phyloP scores from a whole-genome alignment of 495 filamentous ascomycete species.

The Staphylotrichum longicolle region DNA sequence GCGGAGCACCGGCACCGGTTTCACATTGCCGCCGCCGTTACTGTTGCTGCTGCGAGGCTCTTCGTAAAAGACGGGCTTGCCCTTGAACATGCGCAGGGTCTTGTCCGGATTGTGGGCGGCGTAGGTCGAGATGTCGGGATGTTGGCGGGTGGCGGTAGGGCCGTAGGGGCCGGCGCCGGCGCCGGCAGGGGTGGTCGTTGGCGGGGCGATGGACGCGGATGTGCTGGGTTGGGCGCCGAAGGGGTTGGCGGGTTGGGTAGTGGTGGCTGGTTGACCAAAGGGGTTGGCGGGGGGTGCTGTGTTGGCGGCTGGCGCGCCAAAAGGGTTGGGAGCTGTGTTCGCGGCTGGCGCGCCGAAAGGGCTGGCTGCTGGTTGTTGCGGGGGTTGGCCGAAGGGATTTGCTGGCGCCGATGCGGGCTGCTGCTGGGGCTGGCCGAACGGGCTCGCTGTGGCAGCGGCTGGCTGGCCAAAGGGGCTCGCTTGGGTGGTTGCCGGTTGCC shows the following conservation, averaged over 20 bases:
- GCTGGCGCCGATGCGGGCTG: slow-evolving; percentile 10
- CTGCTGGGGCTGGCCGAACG: background rate
- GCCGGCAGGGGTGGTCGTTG: slow-evolving; percentile 33
- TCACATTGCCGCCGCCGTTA: slow-evolving; percentile 6
- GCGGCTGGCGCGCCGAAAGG: slow-evolving; percentile 2
- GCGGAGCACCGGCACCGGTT: slow-evolving; percentile 35
- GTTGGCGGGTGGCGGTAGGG: slow-evolving; percentile 43
- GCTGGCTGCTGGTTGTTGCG: background rate
- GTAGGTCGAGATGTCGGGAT: slow-evolving; percentile 43
- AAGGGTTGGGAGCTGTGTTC: background rate
- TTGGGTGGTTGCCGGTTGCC: background rate
- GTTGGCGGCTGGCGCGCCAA: background rate
- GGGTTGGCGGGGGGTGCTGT: slow-evolving; percentile 7
- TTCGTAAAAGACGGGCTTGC: slow-evolving; percentile 41
- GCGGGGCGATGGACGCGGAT: slow-evolving; percentile 31
- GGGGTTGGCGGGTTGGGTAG: slow-evolving; percentile 28
- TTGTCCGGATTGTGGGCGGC: slow-evolving; percentile 32
- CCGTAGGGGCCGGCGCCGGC: slow-evolving; percentile 32
- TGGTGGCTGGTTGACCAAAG: slow-evolving; percentile 12
- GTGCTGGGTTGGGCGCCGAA: slow-evolving; percentile 12
- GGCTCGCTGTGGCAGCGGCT: slow-evolving; percentile 19
- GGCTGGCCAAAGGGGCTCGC: slow-evolving; percentile 16
- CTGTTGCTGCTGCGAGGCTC: slow-evolving; percentile 12
- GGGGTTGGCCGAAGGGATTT: background rate
- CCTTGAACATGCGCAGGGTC: slow-evolving; percentile 41